Evolutionary conservation across 2,329 filamentous ascomycete species (phyloP), one percentile per base, ranked within the genome.

Genomic region (Beauveria caledonica): DNA sequence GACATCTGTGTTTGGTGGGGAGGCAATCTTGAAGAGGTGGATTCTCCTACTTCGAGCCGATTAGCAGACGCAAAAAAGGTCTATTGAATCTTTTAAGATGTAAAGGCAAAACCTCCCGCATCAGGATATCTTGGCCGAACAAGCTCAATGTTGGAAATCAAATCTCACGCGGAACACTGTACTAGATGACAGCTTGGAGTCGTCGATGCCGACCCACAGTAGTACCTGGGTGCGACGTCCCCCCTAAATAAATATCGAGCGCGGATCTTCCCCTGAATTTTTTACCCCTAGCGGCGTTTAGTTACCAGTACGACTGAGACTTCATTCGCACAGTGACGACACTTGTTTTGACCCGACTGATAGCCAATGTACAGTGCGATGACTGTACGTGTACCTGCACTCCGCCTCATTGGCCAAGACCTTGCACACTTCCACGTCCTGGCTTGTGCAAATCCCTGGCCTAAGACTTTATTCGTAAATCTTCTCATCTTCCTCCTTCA

Each of bases 181-280:
- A n/a, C n/a, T n/a, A 15, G 10, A 7, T 27, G 15, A 27, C 51
- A 40, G 10, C 50, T 23, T 21, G 17, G n/a, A 19, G 13, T 40
- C 10, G 19, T 36, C 15, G 36, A 40, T 25, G 17, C 15, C 9
- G 51, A 48, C 42, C 42, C 42, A 57, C 54, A 17, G 5, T 9
- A 21, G 33, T 17, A 36, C 11, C 33, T 5, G 11, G 29, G 3
- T 25, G 42, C 13, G 27, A 56, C 27, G 19, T 23, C 25, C 10
- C 42, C 17, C 42, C n/a, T 45, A 45, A 45, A 21, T 33, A 44
- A 33, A 21, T 57, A 49, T 57, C 54, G 19, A 57, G 54, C 29
- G 44, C 54, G 44, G 54, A 57, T 57, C 44, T 57, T 57, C 54
- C 54, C 54, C 54, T 57, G 54, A 57, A 49, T 40, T 49, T 57